A percentile compares a stretch with the other conserved stretches of the same genome.
These are phyloP conservation scores for Trebouxia sp. DNA, from an alignment of 139 green algal genomes.

Conservation along the genomic window DNA sequence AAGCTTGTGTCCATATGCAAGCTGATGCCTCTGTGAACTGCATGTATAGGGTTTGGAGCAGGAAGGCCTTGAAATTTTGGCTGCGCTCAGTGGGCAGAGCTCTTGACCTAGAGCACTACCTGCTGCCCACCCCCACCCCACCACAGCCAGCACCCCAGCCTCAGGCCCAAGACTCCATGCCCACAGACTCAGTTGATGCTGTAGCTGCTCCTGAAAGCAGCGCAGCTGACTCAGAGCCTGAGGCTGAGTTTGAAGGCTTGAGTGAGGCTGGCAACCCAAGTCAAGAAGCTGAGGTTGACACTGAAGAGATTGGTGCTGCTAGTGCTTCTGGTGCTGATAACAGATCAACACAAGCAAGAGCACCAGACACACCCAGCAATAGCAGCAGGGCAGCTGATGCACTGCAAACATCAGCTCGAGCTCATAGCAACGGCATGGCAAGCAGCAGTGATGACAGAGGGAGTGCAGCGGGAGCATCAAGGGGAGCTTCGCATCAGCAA, in stretches of 20 bases:
- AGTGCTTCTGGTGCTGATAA: no score
- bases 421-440: neutral
- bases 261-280: neutral
- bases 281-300: neutral
- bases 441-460: neutral
- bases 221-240: neutral
- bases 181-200: neutral
- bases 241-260: neutral
- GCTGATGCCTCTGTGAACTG: no score
- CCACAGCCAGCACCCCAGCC: neutral
- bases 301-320: neutral
- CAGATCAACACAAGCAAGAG: no score
- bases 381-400: no score
- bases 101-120: neutral
- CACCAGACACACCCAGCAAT: no score
- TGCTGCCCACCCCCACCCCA: neutral
- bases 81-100: neutral
- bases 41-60: slow-evolving; percentile 10
- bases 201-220: neutral
- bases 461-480: neutral
- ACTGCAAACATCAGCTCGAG: no score
- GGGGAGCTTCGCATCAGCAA: neutral
- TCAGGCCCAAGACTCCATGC: neutral
- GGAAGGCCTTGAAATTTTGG: neutral
- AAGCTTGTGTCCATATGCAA: neutral